These are phyloP conservation scores for Mycena metata DNA, from an alignment of 768 basidiomycete species.

Conservation along the genomic window DNA sequence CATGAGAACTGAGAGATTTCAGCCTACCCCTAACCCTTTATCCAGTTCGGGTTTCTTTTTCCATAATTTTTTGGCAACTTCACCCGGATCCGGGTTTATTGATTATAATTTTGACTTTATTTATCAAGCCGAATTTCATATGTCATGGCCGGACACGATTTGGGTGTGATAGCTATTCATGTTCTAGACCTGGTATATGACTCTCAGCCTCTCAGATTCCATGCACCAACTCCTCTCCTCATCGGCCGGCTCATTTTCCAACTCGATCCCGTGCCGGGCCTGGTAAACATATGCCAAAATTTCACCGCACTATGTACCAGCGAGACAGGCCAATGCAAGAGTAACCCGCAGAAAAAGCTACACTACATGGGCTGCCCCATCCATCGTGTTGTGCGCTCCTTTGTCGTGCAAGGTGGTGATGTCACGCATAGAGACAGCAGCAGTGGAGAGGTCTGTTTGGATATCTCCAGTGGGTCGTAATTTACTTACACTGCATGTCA, in stretches of 20 bases:
- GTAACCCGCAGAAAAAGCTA: constrained; percentile 59
- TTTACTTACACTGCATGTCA: constrained; percentile 35
- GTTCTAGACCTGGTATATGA: too few species aligned
- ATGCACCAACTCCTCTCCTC: constrained; percentile 53
- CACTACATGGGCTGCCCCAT: constrained; percentile 60
- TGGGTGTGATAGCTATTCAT: too few species aligned
- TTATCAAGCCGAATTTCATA: too few species aligned
- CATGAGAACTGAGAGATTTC: too few species aligned
- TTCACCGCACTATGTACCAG: constrained; percentile 63
- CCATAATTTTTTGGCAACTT: too few species aligned
- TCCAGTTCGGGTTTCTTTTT: too few species aligned
- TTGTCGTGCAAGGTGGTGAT: constrained; percentile 67
- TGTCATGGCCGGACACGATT: too few species aligned
- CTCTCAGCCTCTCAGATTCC: constrained; percentile 48
- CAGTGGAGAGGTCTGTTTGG: constrained; percentile 66
- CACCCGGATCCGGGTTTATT: too few species aligned
- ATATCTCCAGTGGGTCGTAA: constrained; percentile 6
- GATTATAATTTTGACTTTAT: too few species aligned
- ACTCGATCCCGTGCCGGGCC: constrained; percentile 52
- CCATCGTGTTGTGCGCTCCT: constrained; percentile 62
- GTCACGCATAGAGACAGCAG: constrained; percentile 65
- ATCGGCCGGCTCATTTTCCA: constrained; percentile 58
- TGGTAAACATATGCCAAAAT: constrained; percentile 63
- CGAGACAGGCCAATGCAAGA: constrained; percentile 60
- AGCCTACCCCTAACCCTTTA: too few species aligned